A percentile compares a stretch with the other conserved stretches of the same genome.
phyloP scores from a whole-genome alignment of 345 rosid species.

The Melastoma malabathricum region DNA sequence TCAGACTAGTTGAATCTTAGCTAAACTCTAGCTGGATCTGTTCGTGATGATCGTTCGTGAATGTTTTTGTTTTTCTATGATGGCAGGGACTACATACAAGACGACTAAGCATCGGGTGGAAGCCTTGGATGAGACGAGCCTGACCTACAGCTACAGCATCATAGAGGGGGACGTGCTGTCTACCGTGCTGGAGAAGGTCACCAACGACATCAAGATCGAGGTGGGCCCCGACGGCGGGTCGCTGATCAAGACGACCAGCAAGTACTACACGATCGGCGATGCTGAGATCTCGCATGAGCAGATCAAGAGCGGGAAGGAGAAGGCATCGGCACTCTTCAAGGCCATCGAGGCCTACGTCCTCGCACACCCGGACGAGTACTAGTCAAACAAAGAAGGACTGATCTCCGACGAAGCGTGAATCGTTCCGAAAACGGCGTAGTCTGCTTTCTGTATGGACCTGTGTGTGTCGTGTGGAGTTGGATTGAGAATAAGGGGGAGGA shows the following conservation, averaged over 20 bases:
- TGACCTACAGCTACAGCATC: conserved; percentile 10
- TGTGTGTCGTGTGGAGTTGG: too few species aligned
- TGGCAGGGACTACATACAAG: conserved; percentile 12
- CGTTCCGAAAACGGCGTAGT: too few species aligned
- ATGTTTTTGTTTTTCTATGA: not conserved
- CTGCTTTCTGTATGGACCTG: too few species aligned
- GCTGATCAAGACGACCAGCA: conserved; percentile 8
- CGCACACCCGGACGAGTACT: conserved; percentile 18
- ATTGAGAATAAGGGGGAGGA: too few species aligned
- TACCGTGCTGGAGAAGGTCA: conserved; percentile 11
- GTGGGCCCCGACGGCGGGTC: conserved; percentile 10
- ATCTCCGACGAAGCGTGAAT: too few species aligned
- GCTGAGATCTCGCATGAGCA: conserved; percentile 3
- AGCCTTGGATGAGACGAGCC: conserved; percentile 19
- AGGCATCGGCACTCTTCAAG: conserved; percentile 11
- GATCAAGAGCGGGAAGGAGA: conserved; percentile 8
- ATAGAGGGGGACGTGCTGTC: conserved; percentile 16
- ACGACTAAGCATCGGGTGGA: conserved; percentile 24
- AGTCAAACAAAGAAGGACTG: too few species aligned
- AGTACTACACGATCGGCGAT: conserved; percentile 12
- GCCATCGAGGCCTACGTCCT: conserved; percentile 22
- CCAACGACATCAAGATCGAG: conserved; percentile 10
- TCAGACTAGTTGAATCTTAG: not conserved
- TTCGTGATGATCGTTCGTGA: not conserved
- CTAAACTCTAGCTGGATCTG: not conserved